These are phyloP conservation scores for Botryotinia globosa DNA, from an alignment of 2,329 filamentous ascomycete species.

Conservation along the genomic window DNA sequence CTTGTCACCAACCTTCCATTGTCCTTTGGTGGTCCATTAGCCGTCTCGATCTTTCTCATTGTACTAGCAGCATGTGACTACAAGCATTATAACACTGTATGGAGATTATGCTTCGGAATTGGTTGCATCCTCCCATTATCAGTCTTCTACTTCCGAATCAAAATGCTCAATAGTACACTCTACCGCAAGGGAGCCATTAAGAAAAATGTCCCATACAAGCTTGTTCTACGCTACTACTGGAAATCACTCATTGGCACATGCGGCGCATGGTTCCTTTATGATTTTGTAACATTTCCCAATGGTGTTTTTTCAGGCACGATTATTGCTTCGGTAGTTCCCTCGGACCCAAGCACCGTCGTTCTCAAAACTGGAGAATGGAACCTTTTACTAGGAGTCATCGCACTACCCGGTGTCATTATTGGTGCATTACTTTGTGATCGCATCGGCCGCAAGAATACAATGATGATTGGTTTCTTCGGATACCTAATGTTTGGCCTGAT, in stretches of 20 bases:
- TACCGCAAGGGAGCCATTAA: conserved; percentile 55
- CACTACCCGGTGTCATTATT: conserved; percentile 50
- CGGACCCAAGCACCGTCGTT: conserved; percentile 34
- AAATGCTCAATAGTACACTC: conserved; percentile 51
- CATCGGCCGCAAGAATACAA: conserved; percentile 49
- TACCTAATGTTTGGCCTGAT: conserved; percentile 52
- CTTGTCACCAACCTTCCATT: conserved; percentile 47
- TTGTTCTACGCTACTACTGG: conserved; percentile 55
- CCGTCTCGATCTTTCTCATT: conserved; percentile 48
- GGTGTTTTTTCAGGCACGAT: conserved; percentile 48
- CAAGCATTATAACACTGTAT: conserved; percentile 43
- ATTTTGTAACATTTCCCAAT: conserved; percentile 46
- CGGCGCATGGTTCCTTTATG: conserved; percentile 52
- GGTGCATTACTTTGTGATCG: conserved; percentile 49
- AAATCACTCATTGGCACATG: conserved; percentile 51
- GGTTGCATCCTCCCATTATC: conserved; percentile 50
- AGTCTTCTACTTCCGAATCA: conserved; percentile 56
- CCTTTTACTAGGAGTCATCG: conserved; percentile 45
- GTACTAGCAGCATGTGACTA: conserved; percentile 42
- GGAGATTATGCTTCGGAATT: conserved; percentile 50
- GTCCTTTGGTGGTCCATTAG: conserved; percentile 43
- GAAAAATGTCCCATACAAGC: conserved; percentile 47
- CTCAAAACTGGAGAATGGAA: conserved; percentile 49
- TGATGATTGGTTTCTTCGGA: conserved; percentile 50
- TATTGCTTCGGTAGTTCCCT: conserved; percentile 41